Conservation (phyloP, 2,329 filamentous ascomycete species). For the Triangularia setosa region DNA sequence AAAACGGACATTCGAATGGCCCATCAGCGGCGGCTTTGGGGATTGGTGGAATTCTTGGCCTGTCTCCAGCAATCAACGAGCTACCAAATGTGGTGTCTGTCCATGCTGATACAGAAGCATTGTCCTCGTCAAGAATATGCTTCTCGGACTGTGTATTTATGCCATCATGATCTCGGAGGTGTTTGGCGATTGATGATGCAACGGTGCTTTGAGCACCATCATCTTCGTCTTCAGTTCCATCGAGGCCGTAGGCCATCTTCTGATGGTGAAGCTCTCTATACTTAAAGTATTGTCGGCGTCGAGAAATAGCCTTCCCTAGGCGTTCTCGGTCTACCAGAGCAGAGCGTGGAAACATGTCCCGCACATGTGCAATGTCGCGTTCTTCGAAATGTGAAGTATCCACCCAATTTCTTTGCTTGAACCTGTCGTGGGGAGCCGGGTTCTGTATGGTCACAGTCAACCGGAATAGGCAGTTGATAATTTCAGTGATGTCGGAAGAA, state of each 20-base stretch:
- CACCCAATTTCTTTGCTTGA: background rate
- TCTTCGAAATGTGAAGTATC: background rate
- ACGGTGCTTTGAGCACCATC: constrained; percentile 4
- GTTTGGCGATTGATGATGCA: constrained; percentile 13
- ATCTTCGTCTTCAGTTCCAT: background rate
- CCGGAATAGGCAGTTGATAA: constrained; percentile 14
- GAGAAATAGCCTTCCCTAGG: constrained; percentile 11
- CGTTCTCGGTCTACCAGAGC: background rate
- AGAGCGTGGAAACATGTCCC: background rate
- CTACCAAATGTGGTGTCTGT: constrained; percentile 6
- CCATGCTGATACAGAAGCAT: background rate
- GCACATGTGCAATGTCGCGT: constrained; percentile 2
- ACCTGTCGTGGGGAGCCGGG: constrained; percentile 16
- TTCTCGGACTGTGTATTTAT: background rate
- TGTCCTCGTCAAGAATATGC: constrained; percentile 4
- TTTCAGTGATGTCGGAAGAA: background rate
- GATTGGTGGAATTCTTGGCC: constrained; percentile 4
- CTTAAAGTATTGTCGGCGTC: constrained; percentile 12
- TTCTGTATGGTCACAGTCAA: constrained; percentile 13
- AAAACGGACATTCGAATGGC: constrained; percentile 17
- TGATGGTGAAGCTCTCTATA: constrained; percentile 12
- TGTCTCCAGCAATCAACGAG: background rate
- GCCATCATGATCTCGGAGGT: background rate
- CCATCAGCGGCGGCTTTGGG: background rate
- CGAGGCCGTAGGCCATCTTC: constrained; percentile 1